Evolutionary conservation across 768 basidiomycete genomes (phyloP).

Genomic region (Gelatoporia subvermispora): DNA sequence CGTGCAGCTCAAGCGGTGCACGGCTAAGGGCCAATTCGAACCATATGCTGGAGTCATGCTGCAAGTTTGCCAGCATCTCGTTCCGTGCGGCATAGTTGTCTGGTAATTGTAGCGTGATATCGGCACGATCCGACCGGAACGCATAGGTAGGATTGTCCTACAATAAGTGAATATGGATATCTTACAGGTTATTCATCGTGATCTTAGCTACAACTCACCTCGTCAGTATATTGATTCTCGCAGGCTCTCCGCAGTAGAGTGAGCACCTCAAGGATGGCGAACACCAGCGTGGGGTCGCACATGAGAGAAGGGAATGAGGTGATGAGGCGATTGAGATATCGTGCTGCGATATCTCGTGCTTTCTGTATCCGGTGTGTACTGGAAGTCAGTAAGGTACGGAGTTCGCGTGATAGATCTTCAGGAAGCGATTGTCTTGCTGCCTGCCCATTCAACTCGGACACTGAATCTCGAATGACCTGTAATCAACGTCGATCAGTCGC

Average conservation of each 20-base stretch:
- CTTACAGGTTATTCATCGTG: not conserved
- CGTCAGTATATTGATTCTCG: constrained; percentile 88
- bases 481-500: not conserved
- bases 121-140: constrained; percentile 74
- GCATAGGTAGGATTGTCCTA: constrained; percentile 88
- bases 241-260: constrained; percentile 84
- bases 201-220: constrained; percentile 42
- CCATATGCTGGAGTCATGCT: constrained; percentile 75
- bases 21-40: constrained; percentile 81
- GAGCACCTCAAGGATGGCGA: constrained; percentile 85
- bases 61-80: constrained; percentile 73
- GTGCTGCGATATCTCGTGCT: constrained; percentile 76
- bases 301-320: constrained; percentile 91
- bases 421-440: constrained; percentile 81
- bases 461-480: constrained; percentile 76
- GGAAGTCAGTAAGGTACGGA: constrained; percentile 67
- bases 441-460: constrained; percentile 64
- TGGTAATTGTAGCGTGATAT: constrained; percentile 71
- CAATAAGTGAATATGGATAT: not conserved
- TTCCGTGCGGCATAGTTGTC: constrained; percentile 85
- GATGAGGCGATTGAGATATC: constrained; percentile 80
- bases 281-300: constrained; percentile 85
- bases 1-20: constrained; percentile 89
- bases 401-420: constrained; percentile 58
- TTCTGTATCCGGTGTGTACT: constrained; percentile 82